Conservation (phyloP, 306 rosid species). For the Quercus robur region DNA sequence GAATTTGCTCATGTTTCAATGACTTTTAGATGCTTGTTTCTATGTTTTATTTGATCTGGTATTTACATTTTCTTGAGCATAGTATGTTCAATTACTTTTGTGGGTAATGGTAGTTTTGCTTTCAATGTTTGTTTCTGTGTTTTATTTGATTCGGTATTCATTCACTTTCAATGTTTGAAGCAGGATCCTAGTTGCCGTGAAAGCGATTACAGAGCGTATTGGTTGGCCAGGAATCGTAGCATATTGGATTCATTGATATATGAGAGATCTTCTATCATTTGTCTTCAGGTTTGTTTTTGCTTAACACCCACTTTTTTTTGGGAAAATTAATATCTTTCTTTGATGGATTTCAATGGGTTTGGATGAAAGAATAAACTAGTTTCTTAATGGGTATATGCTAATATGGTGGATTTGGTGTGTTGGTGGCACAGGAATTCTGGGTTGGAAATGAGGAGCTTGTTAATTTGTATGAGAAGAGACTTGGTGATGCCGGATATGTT, state of each 20-base stretch:
- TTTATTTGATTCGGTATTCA: neutral
- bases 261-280: constrained; percentile 88
- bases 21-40: too few relatives aligned
- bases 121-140: neutral
- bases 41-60: neutral
- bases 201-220: constrained; percentile 64
- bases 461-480: constrained; percentile 65
- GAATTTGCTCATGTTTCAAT: neutral
- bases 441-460: constrained; percentile 86
- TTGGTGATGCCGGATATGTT: constrained; percentile 71
- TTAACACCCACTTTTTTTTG: neutral
- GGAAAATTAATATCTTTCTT: neutral
- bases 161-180: neutral
- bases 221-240: constrained; percentile 82
- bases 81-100: neutral
- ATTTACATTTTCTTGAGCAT: too few relatives aligned
- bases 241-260: constrained; percentile 74
- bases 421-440: constrained; percentile 68
- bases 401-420: neutral
- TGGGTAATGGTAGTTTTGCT: neutral
- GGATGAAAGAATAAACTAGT: neutral
- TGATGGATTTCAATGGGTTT: neutral
- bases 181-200: constrained; percentile 81
- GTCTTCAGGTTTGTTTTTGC: constrained; percentile 78
- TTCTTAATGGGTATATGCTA: neutral